Evolutionary conservation across 2,329 filamentous ascomycete species (phyloP), one percentile per base, ranked within the genome.

Genomic region (Colletotrichum karsti): DNA sequence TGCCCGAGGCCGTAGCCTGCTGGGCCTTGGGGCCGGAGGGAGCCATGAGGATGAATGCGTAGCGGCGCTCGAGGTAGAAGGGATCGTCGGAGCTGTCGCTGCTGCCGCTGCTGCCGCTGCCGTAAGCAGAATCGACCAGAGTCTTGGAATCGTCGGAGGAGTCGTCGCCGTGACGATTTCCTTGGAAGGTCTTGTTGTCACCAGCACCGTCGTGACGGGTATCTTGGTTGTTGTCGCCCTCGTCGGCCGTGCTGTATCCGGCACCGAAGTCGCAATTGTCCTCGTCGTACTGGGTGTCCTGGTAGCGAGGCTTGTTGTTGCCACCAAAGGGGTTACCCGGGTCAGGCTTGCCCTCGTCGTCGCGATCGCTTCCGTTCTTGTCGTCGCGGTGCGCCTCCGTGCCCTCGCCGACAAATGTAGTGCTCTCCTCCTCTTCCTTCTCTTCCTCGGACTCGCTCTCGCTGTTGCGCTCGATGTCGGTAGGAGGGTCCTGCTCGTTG

Each of bases 21-120:
- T 68, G 66, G 37, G 63, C 62, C 44, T 69, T 69, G n/a, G 66
- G 62, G 7, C 61, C 66, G 41, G 66, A 69, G 7, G 66, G 66
- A 42, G 66, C 62, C 66, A 69, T 69, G 22, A 51, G 26, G n/a
- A 53, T 41, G 26, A 7, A 22, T 9, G 55, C 33, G 57, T 51
- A 33, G 30, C 51, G 46, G 15, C 37, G 26, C 18, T 57, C 59
- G 28, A 46, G 44, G 39, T 35, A 28, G 20, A 53, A 35, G 20
- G 35, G 48, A 8, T 58, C n/a, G 37, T 57, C n/a, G 6, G 20
- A 42, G 22, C 30, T 20, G 5, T 44, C 15, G 42, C 10, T 24
- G 30, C 39, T 37, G 1, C 39, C 20, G 26, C 42, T 46, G 42
- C 42, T 24, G 20, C 42, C 30, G 7, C 24, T 28, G 46, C 18